These are phyloP conservation scores for Nakazawaea wickerhamii DNA, from an alignment of 805 yeast species.

Conservation along the genomic window DNA sequence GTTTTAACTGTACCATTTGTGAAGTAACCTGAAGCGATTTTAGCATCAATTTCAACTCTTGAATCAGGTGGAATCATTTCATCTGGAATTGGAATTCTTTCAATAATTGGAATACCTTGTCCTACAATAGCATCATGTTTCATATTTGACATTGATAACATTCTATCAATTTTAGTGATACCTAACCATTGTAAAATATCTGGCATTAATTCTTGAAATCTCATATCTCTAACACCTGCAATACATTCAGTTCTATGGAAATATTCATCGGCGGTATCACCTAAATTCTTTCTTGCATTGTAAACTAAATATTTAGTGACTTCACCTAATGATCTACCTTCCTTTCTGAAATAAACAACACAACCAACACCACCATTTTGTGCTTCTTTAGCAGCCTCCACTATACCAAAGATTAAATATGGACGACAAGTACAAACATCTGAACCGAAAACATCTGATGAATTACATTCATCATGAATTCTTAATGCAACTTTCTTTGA, in stretches of 20 bases:
- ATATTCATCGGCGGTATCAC: conserved; percentile 63
- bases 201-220: conserved; percentile 70
- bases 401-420: conserved; percentile 58
- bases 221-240: conserved; percentile 70
- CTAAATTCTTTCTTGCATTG: conserved; percentile 65
- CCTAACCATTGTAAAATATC: conserved; percentile 65
- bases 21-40: conserved; percentile 62
- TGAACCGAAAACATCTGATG: conserved; percentile 64
- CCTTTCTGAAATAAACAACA: conserved; percentile 62
- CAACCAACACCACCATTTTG: conserved; percentile 62
- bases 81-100: conserved; percentile 64
- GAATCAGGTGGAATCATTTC: conserved; percentile 64
- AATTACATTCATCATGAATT: conserved; percentile 66
- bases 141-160: conserved; percentile 71
- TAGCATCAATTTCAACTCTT: conserved; percentile 66
- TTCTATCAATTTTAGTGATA: conserved; percentile 54
- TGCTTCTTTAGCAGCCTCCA: conserved; percentile 65
- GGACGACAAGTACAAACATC: conserved; percentile 71
- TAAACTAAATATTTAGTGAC: conserved; percentile 65
- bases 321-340: conserved; percentile 67
- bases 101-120: conserved; percentile 59
- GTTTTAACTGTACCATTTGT: conserved; percentile 52
- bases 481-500: conserved; percentile 48
- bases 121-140: conserved; percentile 64
- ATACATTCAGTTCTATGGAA: conserved; percentile 66